A percentile compares a stretch with the other conserved stretches of the same genome.
These are phyloP conservation scores for Mimosa bimucronata DNA, from an alignment of 306 rosid genomes.

Conservation along the genomic window DNA sequence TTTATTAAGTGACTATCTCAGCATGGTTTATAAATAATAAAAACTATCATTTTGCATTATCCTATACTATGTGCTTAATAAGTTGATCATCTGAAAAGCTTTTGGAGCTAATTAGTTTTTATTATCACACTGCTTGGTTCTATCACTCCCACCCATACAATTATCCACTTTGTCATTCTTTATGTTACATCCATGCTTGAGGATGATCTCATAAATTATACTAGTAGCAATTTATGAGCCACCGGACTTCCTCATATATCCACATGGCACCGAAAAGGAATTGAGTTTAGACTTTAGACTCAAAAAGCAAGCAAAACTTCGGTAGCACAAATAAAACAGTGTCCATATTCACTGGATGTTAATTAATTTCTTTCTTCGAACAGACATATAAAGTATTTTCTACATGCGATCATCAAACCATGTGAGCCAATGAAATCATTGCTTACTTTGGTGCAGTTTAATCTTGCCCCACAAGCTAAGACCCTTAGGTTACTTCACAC, in stretches of 20 bases:
- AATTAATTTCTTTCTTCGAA: too few species aligned
- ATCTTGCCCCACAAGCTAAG: too few species aligned
- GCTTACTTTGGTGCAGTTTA: not conserved
- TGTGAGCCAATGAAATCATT: not conserved
- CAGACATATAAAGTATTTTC: not conserved
- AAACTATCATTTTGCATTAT: not conserved
- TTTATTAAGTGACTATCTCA: constrained; percentile 23
- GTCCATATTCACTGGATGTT: not conserved
- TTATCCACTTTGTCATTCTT: constrained; percentile 10
- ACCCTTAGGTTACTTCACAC: too few species aligned
- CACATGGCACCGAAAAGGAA: not conserved
- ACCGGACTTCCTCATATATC: not conserved
- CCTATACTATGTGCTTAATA: not conserved
- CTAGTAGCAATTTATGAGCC: too few species aligned
- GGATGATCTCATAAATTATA: too few species aligned
- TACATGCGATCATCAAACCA: not conserved
- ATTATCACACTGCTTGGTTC: not conserved
- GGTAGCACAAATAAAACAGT: not conserved
- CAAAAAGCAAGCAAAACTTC: too few species aligned
- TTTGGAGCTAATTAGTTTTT: not conserved
- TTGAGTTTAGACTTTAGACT: not conserved
- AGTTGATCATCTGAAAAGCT: not conserved
- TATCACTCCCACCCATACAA: not conserved
- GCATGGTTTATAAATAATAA: not conserved
- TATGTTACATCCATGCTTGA: not conserved